Base-by-base conservation (phyloP, 1,284 basidiomycete species). In the Rhodotorula sp. region DNA sequence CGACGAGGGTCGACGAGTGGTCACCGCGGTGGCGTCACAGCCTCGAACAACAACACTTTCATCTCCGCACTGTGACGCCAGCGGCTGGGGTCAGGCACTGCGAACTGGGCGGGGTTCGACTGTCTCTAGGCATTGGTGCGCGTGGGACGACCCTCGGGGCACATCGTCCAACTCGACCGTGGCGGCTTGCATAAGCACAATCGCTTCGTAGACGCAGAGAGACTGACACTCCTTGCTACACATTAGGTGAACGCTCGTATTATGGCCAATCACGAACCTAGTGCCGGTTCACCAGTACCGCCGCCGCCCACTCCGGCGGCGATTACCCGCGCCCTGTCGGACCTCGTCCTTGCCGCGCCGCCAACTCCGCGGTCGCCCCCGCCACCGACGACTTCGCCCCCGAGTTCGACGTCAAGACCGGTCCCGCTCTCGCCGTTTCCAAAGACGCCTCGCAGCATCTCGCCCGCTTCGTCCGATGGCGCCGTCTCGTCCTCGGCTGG, bases 261-360 rank as follows among this genome's bases (percentile, higher is more conserved):
- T 18, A 62, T 60, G 60, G 47, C 58, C 10, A 54, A 34, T 31
- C 15, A 49, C 45, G 50, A 55, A 7, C 59, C 60, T 48, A 54
- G 38, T 48, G 28, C 52, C 26, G 54, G 43, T 3, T 16, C 28
- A 6, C 47, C 60, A 34, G 34, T 34, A 3, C 43, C 60, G 7
- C 52, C 65, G 6, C 28, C 55, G 31, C 60, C 65, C 16, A 49
- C 65, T 15, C 59, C 59, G 5, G 49, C 65, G 12, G 66, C 66
- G 21, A 48, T 67, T 15, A 16, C 43, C 21, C 61, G 62, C 18
- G 66, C 66, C 18, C 55, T 67, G 21, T 61, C 66, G 48, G 61
- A 67, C n/a, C 48, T 60, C 19, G 6, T 38, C 48, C 52, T 66
- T 45, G 2, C 5, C 21, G 57, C 21, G 43, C 38, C 3, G 38